Evolutionary conservation across 768 basidiomycete species (phyloP).

Genomic region (Nevesoporus exiguus): DNA sequence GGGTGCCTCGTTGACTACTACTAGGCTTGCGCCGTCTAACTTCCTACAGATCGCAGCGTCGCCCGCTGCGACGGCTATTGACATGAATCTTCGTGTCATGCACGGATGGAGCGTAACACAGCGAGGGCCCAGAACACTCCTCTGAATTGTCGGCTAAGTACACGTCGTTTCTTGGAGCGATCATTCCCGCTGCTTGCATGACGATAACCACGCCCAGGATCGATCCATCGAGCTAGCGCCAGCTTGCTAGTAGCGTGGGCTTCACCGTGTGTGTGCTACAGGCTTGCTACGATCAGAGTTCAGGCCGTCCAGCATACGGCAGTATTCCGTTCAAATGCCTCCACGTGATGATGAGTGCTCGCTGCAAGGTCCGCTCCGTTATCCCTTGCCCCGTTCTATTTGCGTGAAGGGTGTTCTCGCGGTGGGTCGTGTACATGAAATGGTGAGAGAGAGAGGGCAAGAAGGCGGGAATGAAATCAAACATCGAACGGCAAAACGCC

Average conservation of each 20-base stretch:
- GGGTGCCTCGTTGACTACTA: no score
- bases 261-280: not conserved
- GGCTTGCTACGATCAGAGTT: not conserved
- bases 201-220: not conserved
- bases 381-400: not conserved
- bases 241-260: not conserved
- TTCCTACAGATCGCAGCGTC: no score
- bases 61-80: no score
- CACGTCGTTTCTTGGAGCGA: not conserved
- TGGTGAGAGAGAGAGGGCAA: not conserved
- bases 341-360: not conserved
- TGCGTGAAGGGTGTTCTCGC: not conserved
- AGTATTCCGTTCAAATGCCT: not conserved
- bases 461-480: constrained; percentile 20
- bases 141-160: not conserved
- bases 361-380: not conserved
- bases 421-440: not conserved
- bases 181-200: not conserved
- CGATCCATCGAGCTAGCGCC: not conserved
- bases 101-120: not conserved
- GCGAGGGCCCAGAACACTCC: not conserved
- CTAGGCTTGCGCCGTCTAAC: no score
- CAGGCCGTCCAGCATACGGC: not conserved
- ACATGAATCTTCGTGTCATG: no score
- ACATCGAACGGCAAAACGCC: not conserved